phyloP scores from a whole-genome alignment of 768 basidiomycete genomes.

The Calocera viscosa region DNA sequence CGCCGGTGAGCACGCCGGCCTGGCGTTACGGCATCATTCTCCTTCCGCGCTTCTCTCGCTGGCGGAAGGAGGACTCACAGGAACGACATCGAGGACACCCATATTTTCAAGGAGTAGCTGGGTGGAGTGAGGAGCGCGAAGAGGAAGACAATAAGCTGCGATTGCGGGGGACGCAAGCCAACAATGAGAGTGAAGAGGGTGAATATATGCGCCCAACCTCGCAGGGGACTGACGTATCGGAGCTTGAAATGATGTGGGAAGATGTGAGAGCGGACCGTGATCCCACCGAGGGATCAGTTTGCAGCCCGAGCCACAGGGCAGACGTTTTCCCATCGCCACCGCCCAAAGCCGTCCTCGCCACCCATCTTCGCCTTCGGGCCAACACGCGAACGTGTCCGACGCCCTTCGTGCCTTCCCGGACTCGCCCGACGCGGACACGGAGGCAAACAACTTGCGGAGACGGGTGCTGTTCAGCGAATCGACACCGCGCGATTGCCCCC shows the following conservation, averaged over 20 bases:
- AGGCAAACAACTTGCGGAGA: background rate
- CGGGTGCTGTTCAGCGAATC: background rate
- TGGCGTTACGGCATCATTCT: slow-evolving; percentile 25
- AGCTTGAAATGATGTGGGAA: slow-evolving; percentile 4
- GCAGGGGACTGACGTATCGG: background rate
- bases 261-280: background rate
- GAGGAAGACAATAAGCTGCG: background rate
- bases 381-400: slow-evolving; percentile 4
- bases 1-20: slow-evolving; percentile 92
- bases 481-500: background rate
- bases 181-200: background rate
- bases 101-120: no score
- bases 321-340: slow-evolving; percentile 5
- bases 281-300: background rate
- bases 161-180: no score
- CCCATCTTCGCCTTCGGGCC: background rate
- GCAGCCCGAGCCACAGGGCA: no score
- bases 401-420: background rate
- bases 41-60: background rate
- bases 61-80: slow-evolving; percentile 39
- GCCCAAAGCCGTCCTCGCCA: background rate
- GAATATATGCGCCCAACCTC: background rate
- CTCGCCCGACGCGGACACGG: background rate
- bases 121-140: no score
- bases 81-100: slow-evolving; percentile 76